These are phyloP conservation scores for Marvania coccoides DNA, from an alignment of 139 green algal genomes.

Conservation along the genomic window DNA sequence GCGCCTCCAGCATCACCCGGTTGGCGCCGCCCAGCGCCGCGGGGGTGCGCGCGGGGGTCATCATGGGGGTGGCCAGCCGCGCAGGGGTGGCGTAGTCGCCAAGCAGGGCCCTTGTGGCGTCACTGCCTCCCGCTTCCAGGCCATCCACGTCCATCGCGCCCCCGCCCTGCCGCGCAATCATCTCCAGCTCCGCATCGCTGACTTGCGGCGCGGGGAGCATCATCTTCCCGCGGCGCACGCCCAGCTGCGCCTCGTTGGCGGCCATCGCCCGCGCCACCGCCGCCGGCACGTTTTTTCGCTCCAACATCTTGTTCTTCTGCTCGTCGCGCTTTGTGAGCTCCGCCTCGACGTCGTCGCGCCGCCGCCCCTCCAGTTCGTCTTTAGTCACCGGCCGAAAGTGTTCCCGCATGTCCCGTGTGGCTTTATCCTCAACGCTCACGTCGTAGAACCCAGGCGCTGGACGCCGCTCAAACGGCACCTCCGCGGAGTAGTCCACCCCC, in stretches of 20 bases:
- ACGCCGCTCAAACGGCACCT: conserved; percentile 91
- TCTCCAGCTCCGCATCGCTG: conserved; percentile 83
- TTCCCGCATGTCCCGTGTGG: conserved; percentile 52
- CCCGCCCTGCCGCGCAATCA: conserved; percentile 71
- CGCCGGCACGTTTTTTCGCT: conserved; percentile 43
- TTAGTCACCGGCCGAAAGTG: conserved; percentile 83
- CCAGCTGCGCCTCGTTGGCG: conserved; percentile 56
- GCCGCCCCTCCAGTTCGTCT: conserved; percentile 82
- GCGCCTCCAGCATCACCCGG: conserved; percentile 75
- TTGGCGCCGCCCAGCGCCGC: conserved; percentile 39
- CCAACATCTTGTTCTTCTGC: conserved; percentile 61
- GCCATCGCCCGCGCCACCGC: conserved; percentile 54
- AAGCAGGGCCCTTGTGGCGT: conserved; percentile 63
- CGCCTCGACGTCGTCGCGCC: conserved; percentile 81
- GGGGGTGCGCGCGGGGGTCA: conserved; percentile 63
- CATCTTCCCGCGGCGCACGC: conserved; percentile 68
- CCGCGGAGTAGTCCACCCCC: conserved; percentile 77
- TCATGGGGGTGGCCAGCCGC: conserved; percentile 66
- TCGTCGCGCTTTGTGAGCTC: conserved; percentile 76
- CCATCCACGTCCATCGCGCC: conserved; percentile 21
- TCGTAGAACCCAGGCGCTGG: conserved; percentile 86
- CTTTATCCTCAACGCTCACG: conserved; percentile 56
- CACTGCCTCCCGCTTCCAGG: conserved; percentile 52
- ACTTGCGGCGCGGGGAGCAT: conserved; percentile 82
- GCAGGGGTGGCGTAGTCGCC: conserved; percentile 65